Conservation (phyloP, 768 basidiomycete genomes). For the Myochromella boudieri region DNA sequence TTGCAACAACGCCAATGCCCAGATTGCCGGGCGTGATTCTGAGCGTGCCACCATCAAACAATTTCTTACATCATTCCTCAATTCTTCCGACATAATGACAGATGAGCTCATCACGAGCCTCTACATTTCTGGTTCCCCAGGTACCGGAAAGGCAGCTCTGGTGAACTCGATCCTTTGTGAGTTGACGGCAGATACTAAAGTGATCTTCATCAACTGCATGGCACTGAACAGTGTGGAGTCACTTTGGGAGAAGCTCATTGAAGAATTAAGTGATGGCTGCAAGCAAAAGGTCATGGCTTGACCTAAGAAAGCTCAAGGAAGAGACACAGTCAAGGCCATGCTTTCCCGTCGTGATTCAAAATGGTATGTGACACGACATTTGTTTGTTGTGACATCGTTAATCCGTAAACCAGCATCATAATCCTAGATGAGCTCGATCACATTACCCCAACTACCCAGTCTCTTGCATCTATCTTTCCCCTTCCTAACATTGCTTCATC, state of each 20-base stretch:
- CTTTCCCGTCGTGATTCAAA: constrained; percentile 43
- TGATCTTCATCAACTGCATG: constrained; percentile 79
- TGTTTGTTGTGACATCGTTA: constrained; percentile 8
- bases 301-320: constrained; percentile 43
- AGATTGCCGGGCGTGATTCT: constrained; percentile 65
- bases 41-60: constrained; percentile 59
- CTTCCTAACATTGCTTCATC: constrained; percentile 55
- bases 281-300: constrained; percentile 34
- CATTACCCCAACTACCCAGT: constrained; percentile 59
- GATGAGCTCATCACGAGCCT: constrained; percentile 44
- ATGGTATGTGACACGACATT: constrained; percentile 42
- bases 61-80: constrained; percentile 60
- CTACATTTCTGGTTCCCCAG: constrained; percentile 92
- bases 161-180: constrained; percentile 62
- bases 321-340: constrained; percentile 46
- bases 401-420: constrained; percentile 51
- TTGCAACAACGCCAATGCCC: constrained; percentile 48
- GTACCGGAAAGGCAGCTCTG: constrained; percentile 89
- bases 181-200: constrained; percentile 41
- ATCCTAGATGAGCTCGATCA: constrained; percentile 89
- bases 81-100: constrained; percentile 23
- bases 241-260: constrained; percentile 68
- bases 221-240: constrained; percentile 63
- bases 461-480: constrained; percentile 64
- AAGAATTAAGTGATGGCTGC: constrained; percentile 47